phyloP scores from a whole-genome alignment of 2,329 filamentous ascomycete species.

The Trichoderma lentiforme region DNA sequence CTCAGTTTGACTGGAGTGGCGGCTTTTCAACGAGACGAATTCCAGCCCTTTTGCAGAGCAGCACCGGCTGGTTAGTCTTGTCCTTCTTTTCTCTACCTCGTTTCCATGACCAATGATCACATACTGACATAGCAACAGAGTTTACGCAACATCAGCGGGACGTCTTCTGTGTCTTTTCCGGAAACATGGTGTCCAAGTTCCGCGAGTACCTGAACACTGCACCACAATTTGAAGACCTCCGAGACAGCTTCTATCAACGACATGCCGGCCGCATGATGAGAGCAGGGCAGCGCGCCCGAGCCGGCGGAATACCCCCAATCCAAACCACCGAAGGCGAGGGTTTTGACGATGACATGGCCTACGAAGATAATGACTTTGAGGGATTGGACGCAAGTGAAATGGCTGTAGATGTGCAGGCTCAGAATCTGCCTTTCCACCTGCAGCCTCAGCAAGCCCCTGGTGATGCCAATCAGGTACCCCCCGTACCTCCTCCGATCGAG shows the following conservation, averaged over 20 bases:
- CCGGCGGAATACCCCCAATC: conserved; percentile 22
- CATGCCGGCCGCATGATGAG: conserved; percentile 14
- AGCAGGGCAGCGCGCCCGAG: neutral
- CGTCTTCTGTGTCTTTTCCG: conserved; percentile 97
- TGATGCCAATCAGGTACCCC: conserved; percentile 25
- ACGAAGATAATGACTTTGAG: conserved; percentile 45
- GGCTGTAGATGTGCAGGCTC: conserved; percentile 33
- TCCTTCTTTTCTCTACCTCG: neutral
- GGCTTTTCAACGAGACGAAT: conserved; percentile 81
- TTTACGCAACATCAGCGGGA: conserved; percentile 94
- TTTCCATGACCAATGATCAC: neutral
- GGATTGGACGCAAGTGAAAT: conserved; percentile 40
- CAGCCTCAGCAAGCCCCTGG: conserved; percentile 9
- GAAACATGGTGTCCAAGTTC: conserved; percentile 73
- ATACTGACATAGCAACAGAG: conserved; percentile 50
- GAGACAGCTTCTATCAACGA: conserved; percentile 31
- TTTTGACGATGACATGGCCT: conserved; percentile 43
- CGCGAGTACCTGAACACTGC: conserved; percentile 71
- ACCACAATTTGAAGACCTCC: conserved; percentile 44
- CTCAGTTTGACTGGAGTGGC: conserved; percentile 91
- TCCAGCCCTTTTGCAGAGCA: conserved; percentile 80
- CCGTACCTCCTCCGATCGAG: conserved; percentile 27
- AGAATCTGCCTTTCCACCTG: conserved; percentile 22
- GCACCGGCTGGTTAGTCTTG: conserved; percentile 64
- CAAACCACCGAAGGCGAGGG: conserved; percentile 31